Evolutionary conservation across 2,329 filamentous ascomycete genomes (phyloP).

Genomic region (Alternaria sp.): DNA sequence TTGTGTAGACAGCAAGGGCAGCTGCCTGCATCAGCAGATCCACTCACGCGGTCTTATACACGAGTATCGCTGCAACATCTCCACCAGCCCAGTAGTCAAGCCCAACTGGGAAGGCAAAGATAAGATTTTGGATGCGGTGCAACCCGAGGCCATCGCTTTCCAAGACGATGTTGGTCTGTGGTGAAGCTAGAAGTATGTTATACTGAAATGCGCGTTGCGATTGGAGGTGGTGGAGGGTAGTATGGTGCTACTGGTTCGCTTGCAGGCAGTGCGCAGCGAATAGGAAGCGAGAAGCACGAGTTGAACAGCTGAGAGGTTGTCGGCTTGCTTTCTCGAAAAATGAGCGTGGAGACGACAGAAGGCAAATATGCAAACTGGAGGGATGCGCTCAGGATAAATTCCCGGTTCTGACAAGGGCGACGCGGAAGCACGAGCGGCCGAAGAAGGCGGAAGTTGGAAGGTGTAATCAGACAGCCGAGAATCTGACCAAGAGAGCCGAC

Average conservation of each 20-base stretch:
- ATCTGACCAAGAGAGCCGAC: neutral
- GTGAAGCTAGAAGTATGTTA: constrained; percentile 22
- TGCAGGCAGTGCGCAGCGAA: constrained; percentile 38
- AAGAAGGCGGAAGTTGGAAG: neutral
- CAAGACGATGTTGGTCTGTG: constrained; percentile 19
- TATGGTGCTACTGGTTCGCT: constrained; percentile 40
- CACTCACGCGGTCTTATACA: constrained; percentile 30
- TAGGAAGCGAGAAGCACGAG: constrained; percentile 27
- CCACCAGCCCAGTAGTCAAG: constrained; percentile 29
- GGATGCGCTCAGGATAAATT: constrained; percentile 17
- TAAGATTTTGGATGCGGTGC: constrained; percentile 21
- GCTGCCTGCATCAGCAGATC: constrained; percentile 36
- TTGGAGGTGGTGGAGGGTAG: constrained; percentile 36
- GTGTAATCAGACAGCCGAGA: neutral
- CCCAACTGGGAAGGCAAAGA: constrained; percentile 21
- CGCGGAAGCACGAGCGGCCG: neutral
- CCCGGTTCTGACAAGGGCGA: neutral
- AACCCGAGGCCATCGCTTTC: constrained; percentile 23
- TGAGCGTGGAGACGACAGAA: constrained; percentile 19
- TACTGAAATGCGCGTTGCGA: constrained; percentile 35
- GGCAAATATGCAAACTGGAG: constrained; percentile 36
- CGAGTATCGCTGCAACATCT: constrained; percentile 25
- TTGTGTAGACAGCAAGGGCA: constrained; percentile 27
- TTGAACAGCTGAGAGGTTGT: constrained; percentile 21
- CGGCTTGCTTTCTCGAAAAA: constrained; percentile 19